Evolutionary conservation across 805 yeast species (phyloP).

Genomic region (Phaffomyces opuntiae): DNA sequence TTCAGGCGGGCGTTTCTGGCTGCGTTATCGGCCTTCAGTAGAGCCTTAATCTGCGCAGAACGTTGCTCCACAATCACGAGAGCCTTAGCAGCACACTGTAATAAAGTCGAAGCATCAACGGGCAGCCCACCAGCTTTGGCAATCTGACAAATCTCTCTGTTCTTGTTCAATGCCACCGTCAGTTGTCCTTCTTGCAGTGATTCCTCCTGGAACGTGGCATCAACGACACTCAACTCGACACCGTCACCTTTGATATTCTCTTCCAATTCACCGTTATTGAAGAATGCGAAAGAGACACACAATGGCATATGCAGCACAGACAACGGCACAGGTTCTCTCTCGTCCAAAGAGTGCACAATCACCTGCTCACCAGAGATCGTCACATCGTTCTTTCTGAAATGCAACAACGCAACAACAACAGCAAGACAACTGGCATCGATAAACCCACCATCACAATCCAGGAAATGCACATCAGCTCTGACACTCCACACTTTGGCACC

Average conservation of each 20-base stretch:
- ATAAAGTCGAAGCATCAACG: conserved; percentile 60
- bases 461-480: conserved; percentile 82
- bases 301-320: conserved; percentile 85
- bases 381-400: conserved; percentile 79
- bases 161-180: conserved; percentile 82
- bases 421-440: conserved; percentile 89
- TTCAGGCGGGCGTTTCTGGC: conserved; percentile 19
- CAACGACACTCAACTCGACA: conserved; percentile 59
- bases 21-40: conserved; percentile 28
- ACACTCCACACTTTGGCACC: conserved; percentile 90
- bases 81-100: conserved; percentile 66
- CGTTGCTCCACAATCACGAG: conserved; percentile 51
- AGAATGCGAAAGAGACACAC: conserved; percentile 84
- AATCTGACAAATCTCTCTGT: conserved; percentile 85
- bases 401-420: conserved; percentile 78
- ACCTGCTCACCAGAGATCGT: conserved; percentile 60
- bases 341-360: conserved; percentile 62
- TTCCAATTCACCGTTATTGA: conserved; percentile 57
- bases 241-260: conserved; percentile 64
- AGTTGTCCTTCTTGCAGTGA: conserved; percentile 66
- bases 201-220: conserved; percentile 76
- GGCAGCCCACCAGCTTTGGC: conserved; percentile 87
- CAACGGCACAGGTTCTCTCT: conserved; percentile 81
- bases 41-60: conserved; percentile 55
- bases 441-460: conserved; percentile 89